Evolutionary conservation across 1,139 yeast species (phyloP).

Genomic region (Hyphopichia pseudoburtonii): DNA sequence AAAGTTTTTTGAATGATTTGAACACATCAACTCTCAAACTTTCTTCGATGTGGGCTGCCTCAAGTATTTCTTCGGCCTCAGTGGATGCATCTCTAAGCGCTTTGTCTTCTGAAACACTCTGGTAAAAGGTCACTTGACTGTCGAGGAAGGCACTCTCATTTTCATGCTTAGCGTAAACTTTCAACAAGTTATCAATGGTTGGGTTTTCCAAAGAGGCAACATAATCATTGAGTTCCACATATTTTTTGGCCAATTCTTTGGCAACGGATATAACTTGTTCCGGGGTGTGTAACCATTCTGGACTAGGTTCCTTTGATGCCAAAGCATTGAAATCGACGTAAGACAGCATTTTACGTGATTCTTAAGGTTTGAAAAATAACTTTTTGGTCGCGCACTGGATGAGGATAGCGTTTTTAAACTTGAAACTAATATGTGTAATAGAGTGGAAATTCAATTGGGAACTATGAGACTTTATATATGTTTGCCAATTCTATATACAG

Average conservation of each 20-base stretch:
- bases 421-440: no score
- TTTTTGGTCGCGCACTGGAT: neutral
- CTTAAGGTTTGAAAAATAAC: no score
- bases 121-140: constrained; percentile 61
- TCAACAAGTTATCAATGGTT: constrained; percentile 54
- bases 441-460: no score
- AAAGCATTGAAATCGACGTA: constrained; percentile 16
- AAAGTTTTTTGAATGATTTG: constrained; percentile 54
- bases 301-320: constrained; percentile 20
- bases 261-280: constrained; percentile 46
- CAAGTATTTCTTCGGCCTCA: constrained; percentile 57
- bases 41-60: constrained; percentile 61
- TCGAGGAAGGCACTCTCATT: constrained; percentile 45
- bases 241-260: constrained; percentile 43
- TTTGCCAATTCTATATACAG: no score
- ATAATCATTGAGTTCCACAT: constrained; percentile 49
- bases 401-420: no score
- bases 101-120: constrained; percentile 64
- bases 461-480: no score
- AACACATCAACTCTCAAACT: constrained; percentile 69
- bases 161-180: constrained; percentile 50
- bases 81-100: constrained; percentile 69
- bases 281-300: constrained; percentile 63
- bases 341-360: constrained; percentile 9
- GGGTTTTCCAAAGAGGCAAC: constrained; percentile 54